Evolutionary conservation across 208 protist species (phyloP).

Genomic region (Novymonas esmeraldas): DNA sequence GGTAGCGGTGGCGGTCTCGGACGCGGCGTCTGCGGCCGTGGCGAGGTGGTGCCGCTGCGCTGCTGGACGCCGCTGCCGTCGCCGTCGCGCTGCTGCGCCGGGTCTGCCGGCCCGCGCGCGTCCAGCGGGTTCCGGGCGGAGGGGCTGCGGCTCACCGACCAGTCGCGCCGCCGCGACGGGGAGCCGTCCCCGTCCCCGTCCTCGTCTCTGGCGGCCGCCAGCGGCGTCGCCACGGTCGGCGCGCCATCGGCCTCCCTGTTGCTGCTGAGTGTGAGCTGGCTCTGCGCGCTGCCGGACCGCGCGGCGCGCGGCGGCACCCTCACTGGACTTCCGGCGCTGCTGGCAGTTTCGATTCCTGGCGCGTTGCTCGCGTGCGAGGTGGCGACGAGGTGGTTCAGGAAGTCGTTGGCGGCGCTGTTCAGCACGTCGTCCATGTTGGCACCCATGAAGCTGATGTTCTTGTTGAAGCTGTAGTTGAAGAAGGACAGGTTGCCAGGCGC

Average conservation of each 20-base stretch:
- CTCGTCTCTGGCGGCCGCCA: not conserved
- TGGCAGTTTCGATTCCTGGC: constrained; percentile 1
- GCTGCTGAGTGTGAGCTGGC: not conserved
- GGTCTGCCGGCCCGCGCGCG: not conserved
- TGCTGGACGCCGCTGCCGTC: not conserved
- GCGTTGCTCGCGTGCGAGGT: constrained; percentile 14
- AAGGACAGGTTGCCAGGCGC: constrained; percentile 33
- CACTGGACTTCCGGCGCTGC: constrained; percentile 18
- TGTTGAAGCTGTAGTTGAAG: constrained; percentile 57
- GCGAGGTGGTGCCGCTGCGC: not conserved
- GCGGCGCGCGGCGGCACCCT: not conserved
- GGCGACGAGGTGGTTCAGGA: constrained; percentile 38
- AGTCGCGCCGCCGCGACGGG: not conserved
- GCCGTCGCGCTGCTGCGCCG: not conserved
- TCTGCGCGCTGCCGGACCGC: not conserved
- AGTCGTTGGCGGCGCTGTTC: constrained; percentile 62
- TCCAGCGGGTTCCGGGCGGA: constrained; percentile 7
- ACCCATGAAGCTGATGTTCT: constrained; percentile 61
- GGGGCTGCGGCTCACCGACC: constrained; percentile 5
- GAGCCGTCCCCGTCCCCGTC: not conserved
- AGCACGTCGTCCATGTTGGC: constrained; percentile 54
- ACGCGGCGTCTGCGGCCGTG: not conserved
- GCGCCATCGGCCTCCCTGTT: not conserved
- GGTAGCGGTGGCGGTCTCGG: not conserved
- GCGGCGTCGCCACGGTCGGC: not conserved